Base-by-base conservation (phyloP, 768 basidiomycete genomes). In the Tulasnella sp. region DNA sequence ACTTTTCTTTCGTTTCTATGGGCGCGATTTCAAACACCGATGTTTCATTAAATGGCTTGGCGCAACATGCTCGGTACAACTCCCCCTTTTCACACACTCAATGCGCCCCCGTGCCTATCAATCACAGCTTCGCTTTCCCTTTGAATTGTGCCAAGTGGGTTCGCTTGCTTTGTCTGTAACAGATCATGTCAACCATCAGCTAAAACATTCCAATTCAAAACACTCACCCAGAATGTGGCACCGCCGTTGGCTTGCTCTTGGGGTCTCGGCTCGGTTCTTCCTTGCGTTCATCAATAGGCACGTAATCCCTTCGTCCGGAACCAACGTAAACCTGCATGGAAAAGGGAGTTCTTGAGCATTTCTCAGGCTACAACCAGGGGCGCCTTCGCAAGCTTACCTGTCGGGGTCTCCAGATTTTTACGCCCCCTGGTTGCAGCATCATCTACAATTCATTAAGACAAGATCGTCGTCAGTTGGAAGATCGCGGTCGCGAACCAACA, bases 361-460 rank as follows among this genome's bases (percentile, higher is more conserved):
- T 22, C 19, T 19, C 16, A 46, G 27, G 45, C 40, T 34, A 27
- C 48, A 51, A 33, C 27, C n/a, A 20, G 27, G 47, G 42, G 37
- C 34, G 2, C 48, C 15, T 44, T 4, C 33, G 27, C 31, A 44
- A 48, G 58, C 67, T 52, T 64, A 82, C 81, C 72, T 88, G 86
- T 60, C 82, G 72, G 31, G 85, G 87, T 39, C 86, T 74, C 88
- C 91, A 93, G 58, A 93, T 93, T 67, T 91, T 92, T 55, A 93
- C 87, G 44, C 87, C 87, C 19, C 79, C 83, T 27, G 81, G 73
- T 60, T 85, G 81, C 40, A 93, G 68, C 89, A 91, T 91, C 83
- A 91, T 86, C 79, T 92, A 60, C 57, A 48, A 48, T 53, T 34
- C 9, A 45, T 52, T 32, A 12, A 46, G 10, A 22, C 6, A 15